These are phyloP conservation scores for Boletus fagicola DNA, from an alignment of 768 basidiomycete species.

Conservation along the genomic window DNA sequence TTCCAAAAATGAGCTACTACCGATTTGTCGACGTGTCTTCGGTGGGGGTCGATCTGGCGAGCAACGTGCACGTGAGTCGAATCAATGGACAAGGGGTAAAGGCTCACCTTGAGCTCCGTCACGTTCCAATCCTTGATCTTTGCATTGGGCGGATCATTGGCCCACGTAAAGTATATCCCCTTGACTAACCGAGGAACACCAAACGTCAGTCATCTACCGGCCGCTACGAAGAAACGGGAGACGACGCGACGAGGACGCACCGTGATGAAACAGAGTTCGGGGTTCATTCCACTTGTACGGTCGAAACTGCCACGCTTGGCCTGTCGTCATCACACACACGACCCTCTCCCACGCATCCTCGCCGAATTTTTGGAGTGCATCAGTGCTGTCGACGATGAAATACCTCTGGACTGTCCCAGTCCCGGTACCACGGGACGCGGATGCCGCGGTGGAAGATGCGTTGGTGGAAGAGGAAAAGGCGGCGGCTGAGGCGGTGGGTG, in stretches of 20 bases:
- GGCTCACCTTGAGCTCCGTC: constrained; percentile 77
- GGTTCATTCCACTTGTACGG: constrained; percentile 98
- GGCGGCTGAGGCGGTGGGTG: constrained; percentile 26
- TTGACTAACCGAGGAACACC: constrained; percentile 58
- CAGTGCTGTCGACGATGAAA: constrained; percentile 88
- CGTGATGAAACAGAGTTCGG: constrained; percentile 87
- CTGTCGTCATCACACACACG: constrained; percentile 96
- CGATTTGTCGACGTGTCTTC: constrained; percentile 91
- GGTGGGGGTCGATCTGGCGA: constrained; percentile 78
- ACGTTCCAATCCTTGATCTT: constrained; percentile 98
- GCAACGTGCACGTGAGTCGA: not conserved
- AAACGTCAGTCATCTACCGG: not conserved
- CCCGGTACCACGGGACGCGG: constrained; percentile 25
- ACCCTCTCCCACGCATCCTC: constrained; percentile 96
- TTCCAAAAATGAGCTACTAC: constrained; percentile 97
- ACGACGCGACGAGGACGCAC: constrained; percentile 37
- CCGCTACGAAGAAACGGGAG: not conserved
- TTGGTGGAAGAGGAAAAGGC: constrained; percentile 16
- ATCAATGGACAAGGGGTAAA: not conserved
- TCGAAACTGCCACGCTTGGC: constrained; percentile 97
- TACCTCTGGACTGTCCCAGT: constrained; percentile 53
- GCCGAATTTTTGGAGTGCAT: constrained; percentile 89
- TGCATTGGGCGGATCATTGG: constrained; percentile 84
- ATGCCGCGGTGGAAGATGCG: not conserved
- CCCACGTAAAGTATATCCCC: constrained; percentile 93